Conservation (phyloP, 768 basidiomycete species). For the Boletellus ananiceps region DNA sequence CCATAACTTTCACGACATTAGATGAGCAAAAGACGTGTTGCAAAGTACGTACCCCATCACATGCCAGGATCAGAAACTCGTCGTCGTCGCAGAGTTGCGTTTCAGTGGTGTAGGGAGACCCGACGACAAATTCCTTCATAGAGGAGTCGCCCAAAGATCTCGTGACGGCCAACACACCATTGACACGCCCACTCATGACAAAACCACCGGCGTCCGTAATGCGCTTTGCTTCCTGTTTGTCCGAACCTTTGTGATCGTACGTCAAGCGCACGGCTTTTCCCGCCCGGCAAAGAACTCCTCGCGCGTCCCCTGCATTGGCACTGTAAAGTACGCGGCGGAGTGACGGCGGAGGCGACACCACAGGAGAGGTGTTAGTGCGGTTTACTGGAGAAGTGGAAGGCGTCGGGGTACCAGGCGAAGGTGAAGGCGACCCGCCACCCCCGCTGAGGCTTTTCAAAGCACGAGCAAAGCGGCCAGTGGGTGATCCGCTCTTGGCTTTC, state of each 20-base stretch:
- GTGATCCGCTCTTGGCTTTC: constrained; percentile 37
- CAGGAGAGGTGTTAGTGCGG: constrained; percentile 26
- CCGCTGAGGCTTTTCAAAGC: constrained; percentile 51
- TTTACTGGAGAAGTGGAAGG: constrained; percentile 24
- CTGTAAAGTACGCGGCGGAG: constrained; percentile 82
- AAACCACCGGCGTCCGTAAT: constrained; percentile 98
- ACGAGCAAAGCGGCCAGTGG: constrained; percentile 49
- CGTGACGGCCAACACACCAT: constrained; percentile 95
- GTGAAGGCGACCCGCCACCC: constrained; percentile 18
- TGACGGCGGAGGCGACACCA: constrained; percentile 42
- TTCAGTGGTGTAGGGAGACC: constrained; percentile 97
- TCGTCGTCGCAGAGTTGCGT: constrained; percentile 87
- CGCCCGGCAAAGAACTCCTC: constrained; percentile 86
- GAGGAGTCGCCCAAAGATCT: constrained; percentile 93
- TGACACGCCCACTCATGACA: constrained; percentile 97
- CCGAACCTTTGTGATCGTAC: constrained; percentile 98
- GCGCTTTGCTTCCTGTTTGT: constrained; percentile 95
- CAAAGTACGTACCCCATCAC: constrained; percentile 79
- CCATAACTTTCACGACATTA: constrained; percentile 67
- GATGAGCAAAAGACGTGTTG: background rate
- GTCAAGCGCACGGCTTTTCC: constrained; percentile 91
- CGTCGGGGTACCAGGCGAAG: constrained; percentile 7
- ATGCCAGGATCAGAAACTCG: constrained; percentile 93
- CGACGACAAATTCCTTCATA: constrained; percentile 99
- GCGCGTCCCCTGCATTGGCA: constrained; percentile 95